Evolutionary conservation across 202 grass and related monocot species (phyloP).

Genomic region (Schoenoplectus tabernaemontani): DNA sequence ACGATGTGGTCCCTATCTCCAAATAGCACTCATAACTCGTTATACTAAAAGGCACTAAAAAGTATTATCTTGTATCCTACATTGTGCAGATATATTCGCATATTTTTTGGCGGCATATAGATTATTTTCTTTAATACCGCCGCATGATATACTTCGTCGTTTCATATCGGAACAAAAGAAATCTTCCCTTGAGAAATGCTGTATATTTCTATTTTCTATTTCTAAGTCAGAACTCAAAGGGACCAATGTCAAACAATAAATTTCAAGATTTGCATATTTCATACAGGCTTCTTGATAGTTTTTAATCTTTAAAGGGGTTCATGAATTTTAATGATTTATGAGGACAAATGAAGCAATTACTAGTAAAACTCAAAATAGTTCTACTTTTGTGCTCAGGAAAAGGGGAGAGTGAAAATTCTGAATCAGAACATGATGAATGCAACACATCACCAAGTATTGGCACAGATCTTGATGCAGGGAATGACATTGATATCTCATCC

Average conservation of each 20-base stretch:
- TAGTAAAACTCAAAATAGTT: slow-evolving; percentile 16
- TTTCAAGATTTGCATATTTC: background rate
- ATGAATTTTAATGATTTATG: slow-evolving; percentile 3
- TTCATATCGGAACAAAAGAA: background rate
- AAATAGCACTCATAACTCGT: background rate
- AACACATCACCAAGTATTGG: background rate
- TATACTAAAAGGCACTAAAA: background rate
- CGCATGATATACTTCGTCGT: background rate
- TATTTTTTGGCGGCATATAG: background rate
- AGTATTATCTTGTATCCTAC: background rate
- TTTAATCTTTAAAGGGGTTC: background rate
- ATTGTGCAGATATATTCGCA: background rate
- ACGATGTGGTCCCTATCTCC: background rate
- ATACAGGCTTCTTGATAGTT: background rate
- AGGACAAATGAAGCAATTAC: background rate
- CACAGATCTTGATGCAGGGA: background rate
- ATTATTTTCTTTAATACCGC: background rate
- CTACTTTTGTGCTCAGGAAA: slow-evolving; percentile 26
- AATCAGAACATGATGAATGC: slow-evolving; percentile 9
- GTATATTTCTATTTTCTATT: background rate
- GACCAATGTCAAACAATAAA: background rate
- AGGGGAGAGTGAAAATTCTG: slow-evolving; percentile 17
- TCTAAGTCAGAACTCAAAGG: background rate
- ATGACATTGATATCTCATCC: background rate
- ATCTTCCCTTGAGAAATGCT: background rate